Evolutionary conservation across 2,329 filamentous ascomycete genomes (phyloP), one percentile per base, ranked within the genome.

Genomic region (Xylaria sp.): DNA sequence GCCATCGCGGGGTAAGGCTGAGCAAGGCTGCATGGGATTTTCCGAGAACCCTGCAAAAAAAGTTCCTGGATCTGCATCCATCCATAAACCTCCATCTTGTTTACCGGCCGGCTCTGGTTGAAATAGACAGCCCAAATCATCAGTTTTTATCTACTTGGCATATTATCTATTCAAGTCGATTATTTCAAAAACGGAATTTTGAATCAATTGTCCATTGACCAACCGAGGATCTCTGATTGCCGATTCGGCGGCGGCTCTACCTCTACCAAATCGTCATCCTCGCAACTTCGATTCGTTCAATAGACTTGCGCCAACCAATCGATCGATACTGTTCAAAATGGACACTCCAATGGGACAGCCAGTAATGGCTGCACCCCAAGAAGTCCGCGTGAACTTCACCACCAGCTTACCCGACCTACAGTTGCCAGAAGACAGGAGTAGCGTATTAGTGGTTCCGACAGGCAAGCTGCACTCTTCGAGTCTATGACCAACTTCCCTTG

Each of bases 311-410:
- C 7, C 48, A 13, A 18, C 32, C 56, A 18, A 5, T 48, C 45
- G 25, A 18, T 36, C 18, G 6, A 9, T 1, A 7, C 10, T 39
- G 13, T 25, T 30, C 25, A 45, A 41, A 18, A 77, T 76, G 76
- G 73, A 77, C 63, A 64, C 70, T 3, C 52, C 70, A 4, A 72
- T 71, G 65, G 71, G 71, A 65, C 74, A 74, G 70, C 71, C 75
- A 28, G 72, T 48, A 36, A 63, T 69, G 65, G 72, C 75, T 70
- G 77, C 77, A 65, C 63, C 74, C 63, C 74, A 76, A 55, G 89
- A 90, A 79, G 84, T 91, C 70, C 89, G 89, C 80, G 89, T 92
- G 69, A 83, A 89, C 79, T 91, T 92, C 81, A 89, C 86, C 67
- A 91, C 89, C 53, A 85, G 84, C 64, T 86, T 89, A 70, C 79